Conservation (phyloP, 2,329 filamentous ascomycete species). For the Colletotrichum aenigma region DNA sequence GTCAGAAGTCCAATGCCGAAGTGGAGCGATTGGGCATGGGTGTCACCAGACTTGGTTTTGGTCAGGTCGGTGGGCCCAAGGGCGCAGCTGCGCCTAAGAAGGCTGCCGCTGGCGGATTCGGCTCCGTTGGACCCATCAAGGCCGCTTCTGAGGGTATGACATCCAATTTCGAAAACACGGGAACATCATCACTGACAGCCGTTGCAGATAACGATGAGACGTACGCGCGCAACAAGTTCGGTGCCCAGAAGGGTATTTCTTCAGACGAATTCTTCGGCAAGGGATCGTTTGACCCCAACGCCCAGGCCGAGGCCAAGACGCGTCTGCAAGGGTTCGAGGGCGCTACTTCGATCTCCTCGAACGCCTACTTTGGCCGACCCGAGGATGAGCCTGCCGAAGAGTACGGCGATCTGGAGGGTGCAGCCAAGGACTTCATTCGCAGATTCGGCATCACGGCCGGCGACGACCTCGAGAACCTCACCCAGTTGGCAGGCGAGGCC, state of each 20-base stretch:
- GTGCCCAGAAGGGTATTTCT: conserved; percentile 91
- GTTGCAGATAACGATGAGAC: conserved; percentile 73
- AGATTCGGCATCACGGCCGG: conserved; percentile 95
- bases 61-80: conserved; percentile 74
- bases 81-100: conserved; percentile 70
- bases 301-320: conserved; percentile 84
- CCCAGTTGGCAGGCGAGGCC: conserved; percentile 82
- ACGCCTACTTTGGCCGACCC: conserved; percentile 94
- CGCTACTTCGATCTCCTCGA: conserved; percentile 89
- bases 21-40: conserved; percentile 92
- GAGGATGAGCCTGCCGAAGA: conserved; percentile 81
- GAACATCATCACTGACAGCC: not conserved
- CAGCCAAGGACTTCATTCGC: conserved; percentile 94
- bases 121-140: conserved; percentile 79
- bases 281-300: conserved; percentile 79
- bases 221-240: conserved; percentile 89
- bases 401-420: conserved; percentile 90
- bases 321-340: conserved; percentile 93
- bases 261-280: conserved; percentile 99
- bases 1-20: conserved; percentile 74
- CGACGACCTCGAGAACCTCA: conserved; percentile 92
- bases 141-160: conserved; percentile 68
- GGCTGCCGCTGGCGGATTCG: conserved; percentile 75
- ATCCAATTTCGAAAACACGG: not conserved
- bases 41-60: conserved; percentile 83